Evolutionary conservation across 495 filamentous ascomycete genomes (phyloP).

Genomic region (Acidomyces sp.): DNA sequence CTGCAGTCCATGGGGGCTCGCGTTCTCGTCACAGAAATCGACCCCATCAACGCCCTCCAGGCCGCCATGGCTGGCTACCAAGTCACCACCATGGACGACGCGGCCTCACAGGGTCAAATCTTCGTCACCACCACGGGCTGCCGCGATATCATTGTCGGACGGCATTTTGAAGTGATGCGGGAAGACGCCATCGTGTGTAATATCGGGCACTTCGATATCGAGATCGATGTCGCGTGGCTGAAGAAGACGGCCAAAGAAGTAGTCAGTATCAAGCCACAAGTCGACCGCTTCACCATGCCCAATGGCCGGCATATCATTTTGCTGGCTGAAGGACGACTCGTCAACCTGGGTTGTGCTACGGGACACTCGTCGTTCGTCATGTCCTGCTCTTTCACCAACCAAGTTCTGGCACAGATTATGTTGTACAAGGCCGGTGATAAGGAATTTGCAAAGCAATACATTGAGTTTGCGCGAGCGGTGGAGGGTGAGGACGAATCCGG

Average conservation of each 20-base stretch:
- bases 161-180: slow-evolving; percentile 93
- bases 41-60: slow-evolving; percentile 99
- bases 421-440: slow-evolving; percentile 85
- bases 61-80: slow-evolving; percentile 94
- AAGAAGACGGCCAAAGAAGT: slow-evolving; percentile 87
- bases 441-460: slow-evolving; percentile 81
- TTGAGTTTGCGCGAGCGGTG: slow-evolving; percentile 83
- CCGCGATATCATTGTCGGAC: slow-evolving; percentile 85
- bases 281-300: slow-evolving; percentile 91
- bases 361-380: slow-evolving; percentile 99
- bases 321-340: slow-evolving; percentile 92
- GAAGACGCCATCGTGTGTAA: slow-evolving; percentile 99
- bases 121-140: slow-evolving; percentile 99
- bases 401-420: slow-evolving; percentile 98
- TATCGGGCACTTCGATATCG: slow-evolving; percentile 99
- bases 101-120: slow-evolving; percentile 77
- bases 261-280: slow-evolving; percentile 99
- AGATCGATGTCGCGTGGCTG: slow-evolving; percentile 99
- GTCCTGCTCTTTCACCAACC: slow-evolving; percentile 99
- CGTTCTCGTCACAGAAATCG: slow-evolving; percentile 91
- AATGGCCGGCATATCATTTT: slow-evolving; percentile 96
- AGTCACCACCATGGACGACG: slow-evolving; percentile 96
- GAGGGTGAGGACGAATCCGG: slow-evolving; percentile 76
- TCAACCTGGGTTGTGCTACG: slow-evolving; percentile 97
- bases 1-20: slow-evolving; percentile 94